Evolutionary conservation across 2,329 filamentous ascomycete genomes (phyloP).

Genomic region (Paecilomyces sp.): DNA sequence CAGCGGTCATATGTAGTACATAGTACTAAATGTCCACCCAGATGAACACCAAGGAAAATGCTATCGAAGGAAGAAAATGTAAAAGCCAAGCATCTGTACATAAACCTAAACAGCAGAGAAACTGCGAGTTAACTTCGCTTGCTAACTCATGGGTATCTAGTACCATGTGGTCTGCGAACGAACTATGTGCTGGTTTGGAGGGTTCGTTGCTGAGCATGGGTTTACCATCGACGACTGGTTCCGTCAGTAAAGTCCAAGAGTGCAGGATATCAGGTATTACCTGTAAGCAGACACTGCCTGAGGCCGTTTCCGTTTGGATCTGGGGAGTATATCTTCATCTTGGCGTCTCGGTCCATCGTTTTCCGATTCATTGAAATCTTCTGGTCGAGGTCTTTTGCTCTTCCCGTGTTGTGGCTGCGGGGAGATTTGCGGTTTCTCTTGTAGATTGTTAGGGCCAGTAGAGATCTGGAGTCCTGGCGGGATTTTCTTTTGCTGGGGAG

Average conservation of each 20-base stretch:
- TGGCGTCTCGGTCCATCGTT: constrained; percentile 20
- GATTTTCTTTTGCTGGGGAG: not conserved
- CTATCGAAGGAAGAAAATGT: not conserved
- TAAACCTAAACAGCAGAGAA: not conserved
- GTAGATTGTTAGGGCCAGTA: not conserved
- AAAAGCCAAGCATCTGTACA: not conserved
- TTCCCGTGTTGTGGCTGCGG: constrained; percentile 2
- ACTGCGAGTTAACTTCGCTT: not conserved
- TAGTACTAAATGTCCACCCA: not conserved
- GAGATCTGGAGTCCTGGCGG: not conserved
- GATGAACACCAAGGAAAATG: not conserved
- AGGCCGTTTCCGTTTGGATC: constrained; percentile 30
- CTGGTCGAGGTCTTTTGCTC: constrained; percentile 8
- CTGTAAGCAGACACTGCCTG: constrained; percentile 34
- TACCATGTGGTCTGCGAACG: constrained; percentile 5
- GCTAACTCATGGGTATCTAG: constrained; percentile 9
- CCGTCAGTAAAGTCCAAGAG: constrained; percentile 7
- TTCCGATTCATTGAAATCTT: constrained; percentile 10
- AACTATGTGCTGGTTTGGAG: not conserved
- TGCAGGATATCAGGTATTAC: constrained; percentile 12
- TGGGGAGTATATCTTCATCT: constrained; percentile 23
- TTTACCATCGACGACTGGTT: constrained; percentile 34
- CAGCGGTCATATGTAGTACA: too few relatives aligned
- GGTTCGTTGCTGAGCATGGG: not conserved
- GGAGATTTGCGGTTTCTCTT: not conserved